These are phyloP conservation scores for Botryotinia globosa DNA, from an alignment of 2,329 filamentous ascomycete genomes.

Conservation along the genomic window DNA sequence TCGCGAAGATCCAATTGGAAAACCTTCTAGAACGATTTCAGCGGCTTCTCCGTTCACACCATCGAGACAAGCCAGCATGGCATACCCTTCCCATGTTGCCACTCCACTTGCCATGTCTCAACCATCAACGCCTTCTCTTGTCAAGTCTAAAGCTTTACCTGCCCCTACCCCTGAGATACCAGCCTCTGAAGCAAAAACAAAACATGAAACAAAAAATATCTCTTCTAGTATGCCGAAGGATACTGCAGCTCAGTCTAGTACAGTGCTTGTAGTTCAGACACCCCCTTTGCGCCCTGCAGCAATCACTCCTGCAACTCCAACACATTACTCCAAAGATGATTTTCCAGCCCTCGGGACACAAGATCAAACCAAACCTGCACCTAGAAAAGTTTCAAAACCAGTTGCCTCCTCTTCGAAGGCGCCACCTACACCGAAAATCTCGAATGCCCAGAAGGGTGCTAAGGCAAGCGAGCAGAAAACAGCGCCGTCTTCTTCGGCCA, in stretches of 20 bases:
- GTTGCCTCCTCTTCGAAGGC: constrained; percentile 19
- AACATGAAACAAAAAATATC: constrained; percentile 46
- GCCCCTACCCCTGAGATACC: not conserved
- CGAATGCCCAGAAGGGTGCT: constrained; percentile 3
- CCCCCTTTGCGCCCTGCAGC: constrained; percentile 47
- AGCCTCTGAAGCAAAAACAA: constrained; percentile 34
- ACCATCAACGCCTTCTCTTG: constrained; percentile 28
- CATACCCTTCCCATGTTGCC: constrained; percentile 30
- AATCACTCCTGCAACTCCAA: not conserved
- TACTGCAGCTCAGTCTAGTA: constrained; percentile 36
- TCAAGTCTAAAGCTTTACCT: constrained; percentile 3
- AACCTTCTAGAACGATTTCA: constrained; percentile 32
- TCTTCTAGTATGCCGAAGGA: constrained; percentile 49
- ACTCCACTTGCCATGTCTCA: constrained; percentile 36
- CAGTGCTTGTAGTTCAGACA: constrained; percentile 26
- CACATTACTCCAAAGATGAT: constrained; percentile 45
- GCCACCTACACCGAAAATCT: constrained; percentile 16
- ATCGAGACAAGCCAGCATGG: constrained; percentile 25
- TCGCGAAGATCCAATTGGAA: constrained; percentile 31
- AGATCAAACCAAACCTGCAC: constrained; percentile 33
- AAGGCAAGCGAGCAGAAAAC: constrained; percentile 31
- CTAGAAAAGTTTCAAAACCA: constrained; percentile 23
- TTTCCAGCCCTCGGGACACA: constrained; percentile 53
- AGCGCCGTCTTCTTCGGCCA: constrained; percentile 46
- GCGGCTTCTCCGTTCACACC: constrained; percentile 36